Percentiles rank a stretch among this genome's conserved stretches.
phyloP scores from a whole-genome alignment of 352 stramenopile genomes.

The Phytophthora pseudosyringae region DNA sequence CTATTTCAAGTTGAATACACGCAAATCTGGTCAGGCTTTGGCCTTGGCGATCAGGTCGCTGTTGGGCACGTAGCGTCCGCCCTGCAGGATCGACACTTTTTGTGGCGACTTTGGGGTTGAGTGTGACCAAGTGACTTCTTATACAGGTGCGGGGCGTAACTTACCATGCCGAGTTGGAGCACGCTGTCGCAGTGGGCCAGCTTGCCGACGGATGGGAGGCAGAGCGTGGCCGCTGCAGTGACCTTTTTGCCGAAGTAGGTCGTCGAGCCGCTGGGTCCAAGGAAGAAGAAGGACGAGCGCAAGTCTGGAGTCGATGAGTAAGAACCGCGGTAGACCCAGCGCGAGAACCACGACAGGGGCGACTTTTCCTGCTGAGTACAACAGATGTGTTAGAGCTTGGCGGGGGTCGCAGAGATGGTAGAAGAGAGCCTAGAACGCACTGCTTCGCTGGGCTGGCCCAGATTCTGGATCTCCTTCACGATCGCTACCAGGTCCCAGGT shows the following conservation, averaged over 20 bases:
- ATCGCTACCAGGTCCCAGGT: conserved; percentile 56
- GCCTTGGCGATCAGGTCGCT: conserved; percentile 50
- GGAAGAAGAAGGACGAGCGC: conserved; percentile 60
- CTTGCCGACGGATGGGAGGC: conserved; percentile 50
- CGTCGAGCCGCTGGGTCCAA: conserved; percentile 46
- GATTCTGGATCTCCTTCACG: conserved; percentile 54
- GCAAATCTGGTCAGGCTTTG: conserved; percentile 4
- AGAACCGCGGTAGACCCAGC: conserved; percentile 30
- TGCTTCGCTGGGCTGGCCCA: conserved; percentile 43
- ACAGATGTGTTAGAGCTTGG: background rate
- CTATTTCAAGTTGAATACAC: conserved; percentile 9
- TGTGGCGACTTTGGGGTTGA: background rate
- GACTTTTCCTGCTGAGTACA: conserved; percentile 20
- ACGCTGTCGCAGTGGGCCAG: conserved; percentile 39
- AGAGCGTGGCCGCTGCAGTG: conserved; percentile 41
- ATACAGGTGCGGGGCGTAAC: too few relatives aligned
- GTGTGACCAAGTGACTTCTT: background rate
- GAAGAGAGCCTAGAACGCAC: conserved; percentile 13
- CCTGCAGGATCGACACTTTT: conserved; percentile 40
- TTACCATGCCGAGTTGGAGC: conserved; percentile 43
- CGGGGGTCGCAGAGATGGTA: background rate
- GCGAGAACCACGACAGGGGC: conserved; percentile 27
- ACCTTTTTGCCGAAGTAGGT: conserved; percentile 57
- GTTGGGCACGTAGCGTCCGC: conserved; percentile 45
- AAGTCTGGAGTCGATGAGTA: conserved; percentile 29